Base-by-base conservation (phyloP, 2,329 filamentous ascomycete species). In the Aspergillus ruber region DNA sequence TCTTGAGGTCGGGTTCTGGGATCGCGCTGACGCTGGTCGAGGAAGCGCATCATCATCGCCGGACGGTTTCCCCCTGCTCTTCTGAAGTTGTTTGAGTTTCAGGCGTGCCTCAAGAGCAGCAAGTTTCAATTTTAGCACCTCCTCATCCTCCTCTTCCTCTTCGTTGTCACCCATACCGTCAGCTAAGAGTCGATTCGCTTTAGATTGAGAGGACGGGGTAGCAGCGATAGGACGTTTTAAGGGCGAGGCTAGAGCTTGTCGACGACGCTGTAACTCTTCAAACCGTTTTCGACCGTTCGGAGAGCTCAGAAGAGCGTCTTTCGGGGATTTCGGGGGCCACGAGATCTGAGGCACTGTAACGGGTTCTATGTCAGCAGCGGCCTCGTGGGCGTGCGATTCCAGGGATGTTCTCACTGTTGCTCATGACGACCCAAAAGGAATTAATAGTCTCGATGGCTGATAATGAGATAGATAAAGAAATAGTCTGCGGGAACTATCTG, bases 91-190 rank as follows among this genome's bases (percentile, higher is more conserved):
- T 68, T 96, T 97, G 54, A 97, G 69, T 67, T 85, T 93, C 45
- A 97, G 71, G 50, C 86, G 84, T 6, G 90, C 89, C 67, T 97
- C 85, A 49, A 98, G 95, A 47, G 88, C 89, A 54, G 90, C 84
- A 4, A 97, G 74, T 64, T 95, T 84, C 52, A 98, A 73, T 62
- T 94, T 82, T 29, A 97, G 71, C 1, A 83, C 94, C 73, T 97
- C 90, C 66, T 96, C 91, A 57, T 95, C 90, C 6, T 94, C 80
- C n/a, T 81, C 78, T 5, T 94, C 80, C 12, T 81, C 78, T 7
- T 81, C 77, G 2, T 82, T 77, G 3, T 75, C 71, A 4, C 68
- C 71, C 42, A 60, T 47, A 17, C 54, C 60, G 36, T 62, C 64
- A 43, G 49, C 60, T 54, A 68, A 48, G n/a, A 66, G 55, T 17